phyloP scores from a whole-genome alignment of 257 asterid species.

The Cinchona pubescens region DNA sequence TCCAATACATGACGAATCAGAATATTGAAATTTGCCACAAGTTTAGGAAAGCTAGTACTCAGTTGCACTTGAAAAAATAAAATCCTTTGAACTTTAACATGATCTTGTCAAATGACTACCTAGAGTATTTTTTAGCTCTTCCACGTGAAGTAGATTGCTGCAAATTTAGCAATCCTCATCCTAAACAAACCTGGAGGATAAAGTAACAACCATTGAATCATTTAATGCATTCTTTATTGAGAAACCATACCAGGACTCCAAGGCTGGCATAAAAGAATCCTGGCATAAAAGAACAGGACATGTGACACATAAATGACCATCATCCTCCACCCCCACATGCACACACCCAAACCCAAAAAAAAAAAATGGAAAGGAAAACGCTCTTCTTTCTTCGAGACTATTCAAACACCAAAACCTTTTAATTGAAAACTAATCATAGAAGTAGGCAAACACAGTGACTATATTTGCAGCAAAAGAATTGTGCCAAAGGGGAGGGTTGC shows the following conservation, averaged over 20 bases:
- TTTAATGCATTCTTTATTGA: constrained; percentile 18
- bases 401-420: background rate
- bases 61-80: background rate
- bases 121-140: constrained; percentile 33
- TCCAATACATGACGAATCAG: background rate
- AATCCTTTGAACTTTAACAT: constrained; percentile 11
- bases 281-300: background rate
- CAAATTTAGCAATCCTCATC: constrained; percentile 33
- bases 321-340: background rate
- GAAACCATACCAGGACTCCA: constrained; percentile 5
- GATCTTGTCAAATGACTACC: constrained; percentile 40
- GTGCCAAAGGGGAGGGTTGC: background rate
- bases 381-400: background rate
- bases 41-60: constrained; percentile 1
- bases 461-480: background rate
- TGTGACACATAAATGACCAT: background rate
- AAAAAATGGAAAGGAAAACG: background rate
- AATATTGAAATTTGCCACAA: constrained; percentile 5
- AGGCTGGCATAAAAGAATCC: constrained; percentile 6
- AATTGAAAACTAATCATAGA: background rate
- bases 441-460: background rate
- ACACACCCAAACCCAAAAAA: background rate
- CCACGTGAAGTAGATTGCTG: constrained; percentile 28
- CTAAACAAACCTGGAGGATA: constrained; percentile 44
- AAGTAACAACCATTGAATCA: constrained; percentile 19